Percentiles rank a stretch among this genome's conserved stretches.
Evolutionary conservation across 805 yeast species (phyloP).

Genomic region (Candida manassasensis): DNA sequence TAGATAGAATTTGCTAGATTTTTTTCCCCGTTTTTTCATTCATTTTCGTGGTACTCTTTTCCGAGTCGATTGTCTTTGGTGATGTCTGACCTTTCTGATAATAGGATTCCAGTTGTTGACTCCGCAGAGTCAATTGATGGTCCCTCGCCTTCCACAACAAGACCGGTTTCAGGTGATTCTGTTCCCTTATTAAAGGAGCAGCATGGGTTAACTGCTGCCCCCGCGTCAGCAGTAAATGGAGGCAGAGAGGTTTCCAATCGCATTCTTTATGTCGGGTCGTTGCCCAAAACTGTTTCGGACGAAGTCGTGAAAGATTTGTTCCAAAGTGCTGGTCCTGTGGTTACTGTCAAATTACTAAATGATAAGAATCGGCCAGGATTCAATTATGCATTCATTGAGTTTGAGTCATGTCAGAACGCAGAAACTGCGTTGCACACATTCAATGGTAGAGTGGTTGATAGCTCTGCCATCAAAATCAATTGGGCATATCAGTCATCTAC

Average conservation of each 20-base stretch:
- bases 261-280: conserved; percentile 72
- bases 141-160: conserved; percentile 2
- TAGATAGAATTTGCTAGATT: not conserved
- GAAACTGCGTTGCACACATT: conserved; percentile 55
- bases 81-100: not conserved
- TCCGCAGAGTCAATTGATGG: not conserved
- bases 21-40: not conserved
- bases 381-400: conserved; percentile 84
- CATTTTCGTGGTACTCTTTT: not conserved
- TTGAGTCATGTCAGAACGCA: conserved; percentile 53
- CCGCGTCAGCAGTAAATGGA: conserved; percentile 73
- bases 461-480: conserved; percentile 57
- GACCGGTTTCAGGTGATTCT: not conserved
- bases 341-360: conserved; percentile 62
- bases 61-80: not conserved
- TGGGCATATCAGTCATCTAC: conserved; percentile 85
- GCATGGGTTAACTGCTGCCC: conserved; percentile 19
- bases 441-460: conserved; percentile 54
- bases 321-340: conserved; percentile 55
- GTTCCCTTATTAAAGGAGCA: not conserved
- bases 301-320: conserved; percentile 59
- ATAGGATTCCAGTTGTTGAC: not conserved
- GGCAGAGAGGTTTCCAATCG: conserved; percentile 76
- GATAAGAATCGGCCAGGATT: conserved; percentile 72
- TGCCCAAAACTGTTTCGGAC: conserved; percentile 63